Conservation (phyloP, 1,139 yeast genomes). For the Torulaspora globosa region DNA sequence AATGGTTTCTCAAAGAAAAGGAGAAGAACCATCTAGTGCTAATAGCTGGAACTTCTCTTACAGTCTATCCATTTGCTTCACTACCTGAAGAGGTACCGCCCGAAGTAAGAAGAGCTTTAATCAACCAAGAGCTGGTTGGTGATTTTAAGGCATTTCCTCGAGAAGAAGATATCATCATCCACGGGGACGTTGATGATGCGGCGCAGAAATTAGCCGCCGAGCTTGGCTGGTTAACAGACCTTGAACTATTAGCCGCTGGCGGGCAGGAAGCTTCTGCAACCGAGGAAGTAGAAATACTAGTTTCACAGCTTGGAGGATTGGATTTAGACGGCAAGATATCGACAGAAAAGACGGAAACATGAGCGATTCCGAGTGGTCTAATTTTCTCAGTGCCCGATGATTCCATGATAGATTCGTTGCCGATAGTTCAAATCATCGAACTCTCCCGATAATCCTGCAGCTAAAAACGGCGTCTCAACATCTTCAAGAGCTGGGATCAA, state of each 20-base stretch:
- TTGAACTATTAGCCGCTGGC: conserved; percentile 39
- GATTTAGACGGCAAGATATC: conserved; percentile 6
- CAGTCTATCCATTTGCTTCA: conserved; percentile 86
- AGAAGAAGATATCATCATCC: conserved; percentile 53
- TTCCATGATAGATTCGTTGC: conserved; percentile 8
- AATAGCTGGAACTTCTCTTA: conserved; percentile 87
- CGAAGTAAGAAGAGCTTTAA: conserved; percentile 54
- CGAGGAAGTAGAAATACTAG: conserved; percentile 21
- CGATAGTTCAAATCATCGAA: not conserved
- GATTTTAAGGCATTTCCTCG: conserved; percentile 53
- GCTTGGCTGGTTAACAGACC: conserved; percentile 63
- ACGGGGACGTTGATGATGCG: conserved; percentile 62
- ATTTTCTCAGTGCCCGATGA: conserved; percentile 9
- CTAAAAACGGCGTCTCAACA: not conserved
- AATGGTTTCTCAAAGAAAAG: conserved; percentile 20
- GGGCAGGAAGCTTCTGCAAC: conserved; percentile 21
- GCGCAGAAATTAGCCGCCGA: conserved; percentile 50
- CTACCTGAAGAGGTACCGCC: conserved; percentile 62
- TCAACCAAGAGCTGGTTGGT: conserved; percentile 77
- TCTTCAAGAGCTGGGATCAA: not conserved
- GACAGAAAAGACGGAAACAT: not conserved
- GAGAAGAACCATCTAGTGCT: conserved; percentile 64
- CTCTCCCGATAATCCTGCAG: not conserved
- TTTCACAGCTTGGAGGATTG: conserved; percentile 17
- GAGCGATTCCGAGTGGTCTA: conserved; percentile 10